Conservation (phyloP, 352 stramenopile genomes). For the Pythium utonaiense region DNA sequence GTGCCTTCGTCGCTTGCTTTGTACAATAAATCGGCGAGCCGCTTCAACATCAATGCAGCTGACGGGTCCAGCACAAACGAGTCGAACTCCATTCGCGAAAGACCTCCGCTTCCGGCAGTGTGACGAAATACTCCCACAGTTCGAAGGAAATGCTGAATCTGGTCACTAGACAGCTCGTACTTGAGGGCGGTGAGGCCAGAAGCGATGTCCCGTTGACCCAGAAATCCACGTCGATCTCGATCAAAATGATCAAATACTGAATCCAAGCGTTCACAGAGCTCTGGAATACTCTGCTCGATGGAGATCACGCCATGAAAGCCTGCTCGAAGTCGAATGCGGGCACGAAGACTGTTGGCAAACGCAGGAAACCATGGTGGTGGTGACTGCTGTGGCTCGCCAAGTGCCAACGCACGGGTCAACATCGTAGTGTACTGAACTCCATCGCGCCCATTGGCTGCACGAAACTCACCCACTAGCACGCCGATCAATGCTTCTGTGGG, state of each 20-base stretch:
- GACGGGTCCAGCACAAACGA: constrained; percentile 67
- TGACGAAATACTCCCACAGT: constrained; percentile 47
- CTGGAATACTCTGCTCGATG: not conserved
- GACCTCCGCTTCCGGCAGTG: constrained; percentile 13
- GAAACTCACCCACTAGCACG: constrained; percentile 54
- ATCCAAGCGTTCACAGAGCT: constrained; percentile 27
- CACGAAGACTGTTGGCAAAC: constrained; percentile 41
- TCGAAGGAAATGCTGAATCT: constrained; percentile 36
- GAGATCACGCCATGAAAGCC: constrained; percentile 15
- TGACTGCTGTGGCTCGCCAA: not conserved
- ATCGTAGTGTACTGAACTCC: constrained; percentile 33
- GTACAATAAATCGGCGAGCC: constrained; percentile 32
- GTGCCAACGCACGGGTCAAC: not conserved
- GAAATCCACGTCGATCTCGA: constrained; percentile 42
- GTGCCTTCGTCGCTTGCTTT: constrained; percentile 9
- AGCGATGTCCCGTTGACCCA: constrained; percentile 33
- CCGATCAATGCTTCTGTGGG: constrained; percentile 40
- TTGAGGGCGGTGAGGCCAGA: constrained; percentile 42
- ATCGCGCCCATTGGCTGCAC: constrained; percentile 24
- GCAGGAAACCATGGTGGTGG: constrained; percentile 20
- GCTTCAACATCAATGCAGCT: constrained; percentile 28
- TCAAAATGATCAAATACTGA: constrained; percentile 68
- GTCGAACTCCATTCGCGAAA: constrained; percentile 81
- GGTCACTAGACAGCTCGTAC: constrained; percentile 31
- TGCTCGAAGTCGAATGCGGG: constrained; percentile 29